Evolutionary conservation across 441 rosid genomes (phyloP).

Genomic region (Erodium moschatum): DNA sequence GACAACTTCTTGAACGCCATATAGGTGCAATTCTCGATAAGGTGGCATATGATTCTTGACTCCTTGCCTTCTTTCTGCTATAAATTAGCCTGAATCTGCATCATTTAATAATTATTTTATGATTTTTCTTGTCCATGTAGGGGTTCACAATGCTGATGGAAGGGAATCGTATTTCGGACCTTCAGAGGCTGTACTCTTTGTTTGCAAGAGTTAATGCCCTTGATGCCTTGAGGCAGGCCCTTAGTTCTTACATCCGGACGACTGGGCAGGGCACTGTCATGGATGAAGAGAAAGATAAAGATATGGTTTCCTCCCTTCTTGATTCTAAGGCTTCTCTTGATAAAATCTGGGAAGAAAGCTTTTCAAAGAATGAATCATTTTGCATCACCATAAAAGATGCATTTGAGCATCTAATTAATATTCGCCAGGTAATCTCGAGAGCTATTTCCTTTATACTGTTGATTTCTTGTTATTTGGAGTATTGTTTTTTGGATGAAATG

Average conservation of each 20-base stretch:
- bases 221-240: conserved; percentile 78
- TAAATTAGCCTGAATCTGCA: conserved; percentile 14
- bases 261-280: conserved; percentile 73
- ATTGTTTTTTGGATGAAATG: neutral
- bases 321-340: conserved; percentile 89
- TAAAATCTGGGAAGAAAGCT: conserved; percentile 85
- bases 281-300: conserved; percentile 99
- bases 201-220: conserved; percentile 74
- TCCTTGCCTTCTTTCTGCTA: conserved; percentile 1
- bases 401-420: conserved; percentile 88
- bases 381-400: conserved; percentile 88
- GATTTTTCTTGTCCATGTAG: conserved; percentile 34
- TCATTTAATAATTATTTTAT: conserved; percentile 2
- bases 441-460: neutral
- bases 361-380: conserved; percentile 78
- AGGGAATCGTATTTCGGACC: conserved; percentile 86
- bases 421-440: conserved; percentile 64
- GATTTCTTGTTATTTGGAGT: neutral
- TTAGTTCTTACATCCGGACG: conserved; percentile 66
- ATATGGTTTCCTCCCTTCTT: conserved; percentile 77
- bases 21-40: conserved; percentile 80
- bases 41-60: conserved; percentile 34
- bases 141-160: conserved; percentile 88
- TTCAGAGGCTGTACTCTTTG: conserved; percentile 65
- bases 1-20: conserved; percentile 85